Base-by-base conservation (phyloP, 129 eudicot genomes). In the Saposhnikovia divaricata region DNA sequence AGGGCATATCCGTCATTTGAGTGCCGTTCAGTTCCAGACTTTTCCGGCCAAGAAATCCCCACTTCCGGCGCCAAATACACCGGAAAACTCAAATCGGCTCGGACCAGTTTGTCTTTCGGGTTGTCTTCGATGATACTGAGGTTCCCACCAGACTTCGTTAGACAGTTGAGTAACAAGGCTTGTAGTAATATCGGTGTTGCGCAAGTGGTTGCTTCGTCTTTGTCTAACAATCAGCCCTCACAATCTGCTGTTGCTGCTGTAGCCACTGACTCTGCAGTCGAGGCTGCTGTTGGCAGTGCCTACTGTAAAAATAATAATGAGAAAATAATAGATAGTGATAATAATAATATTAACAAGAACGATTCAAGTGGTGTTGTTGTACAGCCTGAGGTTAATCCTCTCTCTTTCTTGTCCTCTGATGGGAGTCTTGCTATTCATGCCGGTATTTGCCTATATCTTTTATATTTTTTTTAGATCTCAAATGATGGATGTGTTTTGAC, bases 161-260 rank as follows among this genome's bases (percentile, higher is more conserved):
- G 98, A 11, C 98, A 93, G 88, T 87, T 93, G 42, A 93, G 97
- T 89, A 91, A 72, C 59, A 93, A 93, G 87, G 98, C 98, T 66
- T 93, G 98, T 74, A 88, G 98, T 85, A 93, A 93, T 80, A 93
- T 93, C 79, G 98, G 98, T 19, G 98, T 93, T 48, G 97, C 98
- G 10, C 98, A 91, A 63, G 85, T 93, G 13, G 98, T 89, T 45
- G 98, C 98, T 46, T 97, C 98, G 75, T 90, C 98, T 21, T 93
- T 97, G 98, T 89, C 98, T 0, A 86, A 93, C 87, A 82, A 88
- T 73, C 87, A 87, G 80, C 79, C 86, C 61, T 72, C 75, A 1
- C 57, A 85, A 76, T 73, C 88, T 46, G 78, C 91, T 73, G 89
- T 6, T 2, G 50, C 50, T 12, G 50, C 50, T 11, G 50, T 46